These are phyloP conservation scores for Cytospora piceicola DNA, from an alignment of 2,329 filamentous ascomycete species.

Conservation along the genomic window DNA sequence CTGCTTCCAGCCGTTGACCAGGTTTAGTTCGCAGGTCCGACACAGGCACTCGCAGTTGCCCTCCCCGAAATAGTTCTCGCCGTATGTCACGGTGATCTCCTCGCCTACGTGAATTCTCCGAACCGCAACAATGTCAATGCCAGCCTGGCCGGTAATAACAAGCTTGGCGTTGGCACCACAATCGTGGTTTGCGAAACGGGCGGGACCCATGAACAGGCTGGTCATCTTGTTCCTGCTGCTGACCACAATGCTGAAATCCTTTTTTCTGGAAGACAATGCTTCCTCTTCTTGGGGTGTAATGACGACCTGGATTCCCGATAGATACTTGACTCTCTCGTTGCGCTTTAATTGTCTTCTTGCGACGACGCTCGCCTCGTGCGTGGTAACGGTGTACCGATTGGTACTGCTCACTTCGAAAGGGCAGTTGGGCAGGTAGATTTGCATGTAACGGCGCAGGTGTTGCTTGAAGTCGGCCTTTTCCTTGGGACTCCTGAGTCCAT, in stretches of 20 bases:
- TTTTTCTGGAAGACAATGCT: constrained; percentile 76
- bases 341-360: constrained; percentile 78
- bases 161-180: constrained; percentile 90
- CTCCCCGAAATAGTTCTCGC: constrained; percentile 93
- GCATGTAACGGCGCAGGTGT: constrained; percentile 88
- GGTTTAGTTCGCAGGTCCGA: constrained; percentile 75
- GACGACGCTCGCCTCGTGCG: constrained; percentile 84
- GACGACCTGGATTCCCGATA: constrained; percentile 87
- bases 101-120: constrained; percentile 84
- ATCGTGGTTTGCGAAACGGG: constrained; percentile 96
- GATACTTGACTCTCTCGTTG: constrained; percentile 86
- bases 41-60: constrained; percentile 96
- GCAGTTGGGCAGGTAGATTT: constrained; percentile 91
- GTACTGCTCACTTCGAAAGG: constrained; percentile 91
- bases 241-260: constrained; percentile 96
- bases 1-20: constrained; percentile 81
- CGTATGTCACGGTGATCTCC: constrained; percentile 95
- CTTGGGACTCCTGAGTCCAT: constrained; percentile 69
- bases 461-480: constrained; percentile 85
- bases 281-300: constrained; percentile 92
- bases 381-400: constrained; percentile 91
- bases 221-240: constrained; percentile 89
- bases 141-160: constrained; percentile 79
- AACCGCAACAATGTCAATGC: constrained; percentile 87
- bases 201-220: constrained; percentile 91